Percentiles rank a stretch among this genome's conserved stretches.
Conservation (phyloP, 2,329 filamentous ascomycete species). For the Leptographium galeiforme region DNA sequence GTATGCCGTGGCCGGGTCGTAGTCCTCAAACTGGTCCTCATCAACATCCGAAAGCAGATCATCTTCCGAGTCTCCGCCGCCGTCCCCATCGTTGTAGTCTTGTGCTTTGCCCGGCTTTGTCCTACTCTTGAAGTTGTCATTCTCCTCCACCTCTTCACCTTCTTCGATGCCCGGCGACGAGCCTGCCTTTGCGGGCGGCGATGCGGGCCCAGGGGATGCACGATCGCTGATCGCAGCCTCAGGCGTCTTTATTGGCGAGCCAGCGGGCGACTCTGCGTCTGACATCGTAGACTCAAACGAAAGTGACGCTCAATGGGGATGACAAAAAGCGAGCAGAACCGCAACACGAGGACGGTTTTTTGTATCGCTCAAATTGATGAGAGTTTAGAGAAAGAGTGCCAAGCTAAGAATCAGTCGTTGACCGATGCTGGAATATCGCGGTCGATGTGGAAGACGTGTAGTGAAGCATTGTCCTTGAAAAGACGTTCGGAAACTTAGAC, state of each 20-base stretch:
- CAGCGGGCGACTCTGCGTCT: constrained; percentile 2
- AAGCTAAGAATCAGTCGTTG: too few species aligned
- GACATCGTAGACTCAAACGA: not conserved
- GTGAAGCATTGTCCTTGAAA: too few species aligned
- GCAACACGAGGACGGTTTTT: too few species aligned
- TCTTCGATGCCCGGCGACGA: constrained; percentile 10
- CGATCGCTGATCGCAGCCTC: not conserved
- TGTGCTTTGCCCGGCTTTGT: not conserved
- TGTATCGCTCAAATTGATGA: too few species aligned
- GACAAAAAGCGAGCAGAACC: not conserved
- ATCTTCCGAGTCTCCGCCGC: constrained; percentile 39
- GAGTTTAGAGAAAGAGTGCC: too few species aligned
- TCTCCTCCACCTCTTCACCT: constrained; percentile 17
- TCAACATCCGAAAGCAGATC: constrained; percentile 51
- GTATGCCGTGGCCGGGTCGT: constrained; percentile 50
- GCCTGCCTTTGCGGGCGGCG: not conserved
- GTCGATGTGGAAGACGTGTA: too few species aligned
- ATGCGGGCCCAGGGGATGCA: not conserved
- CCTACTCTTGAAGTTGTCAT: constrained; percentile 14
- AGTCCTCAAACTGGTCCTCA: constrained; percentile 56
- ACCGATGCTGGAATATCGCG: too few species aligned
- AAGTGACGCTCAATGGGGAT: too few species aligned
- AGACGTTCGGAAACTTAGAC: not conserved
- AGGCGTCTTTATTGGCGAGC: not conserved
- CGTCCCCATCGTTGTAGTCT: constrained; percentile 18